Evolutionary conservation across 2,329 filamentous ascomycete species (phyloP), one percentile per base, ranked within the genome.

Genomic region (Berkeleyomyces basicola): DNA sequence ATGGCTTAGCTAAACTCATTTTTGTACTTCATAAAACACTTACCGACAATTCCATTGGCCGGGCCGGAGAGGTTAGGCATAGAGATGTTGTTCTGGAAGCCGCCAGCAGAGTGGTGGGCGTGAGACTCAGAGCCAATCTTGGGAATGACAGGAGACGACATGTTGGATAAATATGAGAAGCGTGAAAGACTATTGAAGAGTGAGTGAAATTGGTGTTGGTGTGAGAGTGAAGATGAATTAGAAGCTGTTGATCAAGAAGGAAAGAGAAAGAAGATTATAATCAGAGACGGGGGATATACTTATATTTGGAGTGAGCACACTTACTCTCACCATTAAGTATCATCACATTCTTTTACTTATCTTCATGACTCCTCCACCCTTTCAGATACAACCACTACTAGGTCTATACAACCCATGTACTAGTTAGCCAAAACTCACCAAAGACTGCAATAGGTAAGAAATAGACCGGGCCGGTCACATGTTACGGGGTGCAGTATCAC

Each of bases 11-110:
- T 5, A 9, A 37, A 33, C 14, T 37, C 31, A 46, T 42, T 7
- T 3, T n/a, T 16, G 10, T 40, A 37, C 1, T 16, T 40, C 57
- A 6, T 37, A 16, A 37, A 16, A 49, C 16, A 67, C 68, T 65
- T 61, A 70, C 68, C 70, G 16, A 71, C 68, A 31, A 69, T 66
- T 59, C 69, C 68, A 68, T 71, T 72, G 65, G 68, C 70, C 44
- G 70, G 69, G 63, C 73, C 72, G 9, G 73, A 73, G 58, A 74
- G 70, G 58, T 70, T 70, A 43, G 73, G 72, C 67, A 71, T 70
- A 61, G 68, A 65, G 65, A 72, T 61, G 67, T 71, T 66, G 44
- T 69, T 69, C 53, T 70, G 67, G 62, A 46, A 55, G 66, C 68
- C 68, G 62, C 68, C 68, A 39, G 67, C 65, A 66, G 66, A 14